Evolutionary conservation across 305 asterid genomes (phyloP).

Genomic region (Stenogyne calaminthoides): DNA sequence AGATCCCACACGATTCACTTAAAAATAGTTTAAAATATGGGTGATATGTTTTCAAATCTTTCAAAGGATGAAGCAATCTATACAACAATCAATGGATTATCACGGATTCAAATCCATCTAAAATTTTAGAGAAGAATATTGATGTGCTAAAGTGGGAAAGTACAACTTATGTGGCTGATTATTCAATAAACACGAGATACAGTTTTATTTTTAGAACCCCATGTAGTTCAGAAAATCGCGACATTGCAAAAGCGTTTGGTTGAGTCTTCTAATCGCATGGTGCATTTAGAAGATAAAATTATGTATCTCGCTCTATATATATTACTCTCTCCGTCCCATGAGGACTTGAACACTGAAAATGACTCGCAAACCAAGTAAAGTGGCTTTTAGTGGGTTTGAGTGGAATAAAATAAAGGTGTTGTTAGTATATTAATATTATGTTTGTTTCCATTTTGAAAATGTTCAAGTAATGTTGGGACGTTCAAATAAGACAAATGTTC

Average conservation of each 20-base stretch:
- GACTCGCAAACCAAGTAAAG: too few relatives aligned
- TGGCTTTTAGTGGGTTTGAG: too few relatives aligned
- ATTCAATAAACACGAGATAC: background rate
- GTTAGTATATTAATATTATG: too few relatives aligned
- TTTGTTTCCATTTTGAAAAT: too few relatives aligned
- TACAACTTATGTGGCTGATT: constrained; percentile 6
- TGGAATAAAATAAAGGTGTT: too few relatives aligned
- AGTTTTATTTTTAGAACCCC: background rate
- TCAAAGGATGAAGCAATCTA: background rate
- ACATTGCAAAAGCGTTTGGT: background rate
- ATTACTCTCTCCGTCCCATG: too few relatives aligned
- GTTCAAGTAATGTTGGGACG: too few relatives aligned
- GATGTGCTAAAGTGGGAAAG: background rate
- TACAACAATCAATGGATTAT: background rate
- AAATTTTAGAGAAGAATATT: background rate
- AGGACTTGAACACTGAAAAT: too few relatives aligned
- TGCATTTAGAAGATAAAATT: background rate
- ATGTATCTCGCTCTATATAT: background rate
- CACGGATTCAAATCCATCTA: background rate
- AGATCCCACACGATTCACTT: background rate
- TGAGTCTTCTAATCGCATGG: background rate
- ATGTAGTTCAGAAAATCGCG: background rate
- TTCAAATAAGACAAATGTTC: too few relatives aligned
- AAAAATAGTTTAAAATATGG: background rate
- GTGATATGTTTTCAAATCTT: background rate